Percentiles rank a stretch among this genome's conserved stretches.
Conservation (phyloP, 257 asterid genomes). For the Cruciata laevipes region DNA sequence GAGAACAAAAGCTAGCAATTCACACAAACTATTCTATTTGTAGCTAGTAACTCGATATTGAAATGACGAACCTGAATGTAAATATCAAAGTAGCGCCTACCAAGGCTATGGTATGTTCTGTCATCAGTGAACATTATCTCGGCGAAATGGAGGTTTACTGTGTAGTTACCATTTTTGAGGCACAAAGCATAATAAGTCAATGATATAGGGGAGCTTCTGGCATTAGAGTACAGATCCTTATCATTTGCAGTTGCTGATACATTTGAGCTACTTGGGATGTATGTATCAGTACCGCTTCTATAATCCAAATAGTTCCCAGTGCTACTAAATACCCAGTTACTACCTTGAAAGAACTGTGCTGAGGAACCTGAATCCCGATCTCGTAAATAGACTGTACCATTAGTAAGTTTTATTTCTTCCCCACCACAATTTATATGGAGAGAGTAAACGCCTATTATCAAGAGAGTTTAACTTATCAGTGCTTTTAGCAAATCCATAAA, state of each 20-base stretch:
- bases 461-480: not conserved
- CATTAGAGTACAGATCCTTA: conserved; percentile 16
- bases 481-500: no score
- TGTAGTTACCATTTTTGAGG: conserved; percentile 51
- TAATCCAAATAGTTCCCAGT: conserved; percentile 30
- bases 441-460: conserved; percentile 26
- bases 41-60: not conserved
- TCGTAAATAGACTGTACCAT: conserved; percentile 14
- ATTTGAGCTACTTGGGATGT: conserved; percentile 6
- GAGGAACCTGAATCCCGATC: conserved; percentile 20
- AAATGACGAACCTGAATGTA: conserved; percentile 53
- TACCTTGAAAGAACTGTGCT: conserved; percentile 14
- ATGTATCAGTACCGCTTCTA: not conserved
- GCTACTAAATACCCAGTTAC: conserved; percentile 31
- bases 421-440: conserved; percentile 67
- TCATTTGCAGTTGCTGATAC: conserved; percentile 10
- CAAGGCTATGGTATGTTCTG: conserved; percentile 45
- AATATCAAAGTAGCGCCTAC: conserved; percentile 65
- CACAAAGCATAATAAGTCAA: conserved; percentile 50
- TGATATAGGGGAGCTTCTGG: conserved; percentile 21
- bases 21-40: not conserved
- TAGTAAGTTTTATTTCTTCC: not conserved
- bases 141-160: conserved; percentile 68
- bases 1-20: not conserved
- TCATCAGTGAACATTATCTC: conserved; percentile 58